These are phyloP conservation scores for Phialemonium atrogriseum DNA, from an alignment of 2,329 filamentous ascomycete genomes.

Conservation along the genomic window DNA sequence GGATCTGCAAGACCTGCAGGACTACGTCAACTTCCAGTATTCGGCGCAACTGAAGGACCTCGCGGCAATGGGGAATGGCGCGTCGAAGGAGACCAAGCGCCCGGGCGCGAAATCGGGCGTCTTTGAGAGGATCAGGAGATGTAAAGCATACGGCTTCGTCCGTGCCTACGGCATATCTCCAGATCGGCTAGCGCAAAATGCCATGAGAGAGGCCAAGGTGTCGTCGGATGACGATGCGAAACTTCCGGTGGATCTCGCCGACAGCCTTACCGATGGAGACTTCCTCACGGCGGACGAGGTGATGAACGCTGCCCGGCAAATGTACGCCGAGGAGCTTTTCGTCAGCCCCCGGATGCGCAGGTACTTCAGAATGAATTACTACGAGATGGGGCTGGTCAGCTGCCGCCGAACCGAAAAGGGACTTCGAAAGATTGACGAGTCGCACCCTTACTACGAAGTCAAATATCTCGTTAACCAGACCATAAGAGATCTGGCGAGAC, in stretches of 20 bases:
- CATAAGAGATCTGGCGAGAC: conserved; percentile 68
- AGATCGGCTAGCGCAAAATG: conserved; percentile 82
- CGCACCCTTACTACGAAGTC: conserved; percentile 95
- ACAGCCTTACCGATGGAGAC: conserved; percentile 62
- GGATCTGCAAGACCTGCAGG: conserved; percentile 91
- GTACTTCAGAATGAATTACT: conserved; percentile 75
- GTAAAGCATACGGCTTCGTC: conserved; percentile 74
- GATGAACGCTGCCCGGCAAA: conserved; percentile 69
- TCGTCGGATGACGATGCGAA: conserved; percentile 78
- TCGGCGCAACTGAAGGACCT: conserved; percentile 75
- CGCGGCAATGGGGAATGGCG: conserved; percentile 48
- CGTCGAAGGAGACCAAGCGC: conserved; percentile 61
- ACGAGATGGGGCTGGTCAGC: conserved; percentile 75
- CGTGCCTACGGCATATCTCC: conserved; percentile 84
- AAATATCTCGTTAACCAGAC: conserved; percentile 92
- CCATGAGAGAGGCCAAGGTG: conserved; percentile 65
- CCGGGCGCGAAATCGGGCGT: conserved; percentile 75
- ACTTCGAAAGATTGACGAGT: conserved; percentile 83
- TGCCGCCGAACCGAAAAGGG: conserved; percentile 92
- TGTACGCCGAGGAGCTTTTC: conserved; percentile 87
- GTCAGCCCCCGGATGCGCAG: conserved; percentile 85
- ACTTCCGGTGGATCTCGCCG: conserved; percentile 79
- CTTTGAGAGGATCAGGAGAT: conserved; percentile 76
- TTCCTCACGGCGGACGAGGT: conserved; percentile 71
- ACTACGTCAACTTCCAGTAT: conserved; percentile 95